Base-by-base conservation (phyloP, 208 protist genomes). In the Trypanosoma platydactyli region DNA sequence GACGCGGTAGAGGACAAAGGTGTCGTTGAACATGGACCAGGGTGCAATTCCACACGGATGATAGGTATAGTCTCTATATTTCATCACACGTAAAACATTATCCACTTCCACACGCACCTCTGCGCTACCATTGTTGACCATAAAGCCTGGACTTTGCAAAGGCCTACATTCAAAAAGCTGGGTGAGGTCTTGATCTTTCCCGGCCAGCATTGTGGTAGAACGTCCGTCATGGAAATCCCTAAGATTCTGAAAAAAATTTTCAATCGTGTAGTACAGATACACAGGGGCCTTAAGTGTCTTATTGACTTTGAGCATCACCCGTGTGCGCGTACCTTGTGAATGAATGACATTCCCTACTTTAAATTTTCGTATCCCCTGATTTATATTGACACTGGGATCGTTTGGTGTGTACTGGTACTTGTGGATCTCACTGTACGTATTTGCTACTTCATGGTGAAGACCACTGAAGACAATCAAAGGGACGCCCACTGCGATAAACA, bases 191-290 rank as follows among this genome's bases (percentile, higher is more conserved):
- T 38, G 5, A 38, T 38, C n/a, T 38, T 9, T 3, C 33, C 33
- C 33, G 9, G 33, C 33, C 9, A 38, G 33, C 33, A 38, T 38
- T 3, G 5, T 38, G 9, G 33, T 76, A 33, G 65, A 80, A 27
- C 83, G 72, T 33, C 86, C 81, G 33, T 84, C 60, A 67, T 90
- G 88, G 78, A 99, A 99, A 49, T 86, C 74, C 40, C 97, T 79
- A 76, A 98, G 90, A 74, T 99, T 99, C 71, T 99, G 98, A 79
- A 97, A 98, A 65, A 98, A 98, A 66, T 98, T 97, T 20, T 80
- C 76, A 0, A 99, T 69, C 73, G 89, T 88, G 77, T 99, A 99
- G 73, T 99, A 99, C 64, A 99, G 72, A 76, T 97, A 99, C 35
- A 99, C 88, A 15, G 98, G 97, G 20, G 81, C 68, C 45, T 90